A percentile compares a stretch with the other conserved stretches of the same genome.
Conservation (phyloP, 2,329 filamentous ascomycete species). For the Beauveria brongniartii region DNA sequence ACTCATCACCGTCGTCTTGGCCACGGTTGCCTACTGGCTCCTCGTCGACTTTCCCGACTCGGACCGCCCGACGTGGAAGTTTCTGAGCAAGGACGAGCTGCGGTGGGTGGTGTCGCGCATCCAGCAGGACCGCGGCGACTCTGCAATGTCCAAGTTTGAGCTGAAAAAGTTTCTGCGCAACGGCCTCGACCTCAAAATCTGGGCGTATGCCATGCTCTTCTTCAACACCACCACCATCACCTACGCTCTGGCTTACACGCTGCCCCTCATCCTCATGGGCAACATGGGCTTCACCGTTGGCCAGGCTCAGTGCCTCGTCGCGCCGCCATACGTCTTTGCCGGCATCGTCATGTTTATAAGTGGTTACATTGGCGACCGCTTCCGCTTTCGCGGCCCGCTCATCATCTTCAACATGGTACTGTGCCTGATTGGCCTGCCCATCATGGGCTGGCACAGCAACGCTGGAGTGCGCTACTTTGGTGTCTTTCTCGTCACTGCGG, state of each 20-base stretch:
- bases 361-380: slow-evolving; percentile 60
- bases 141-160: slow-evolving; percentile 44
- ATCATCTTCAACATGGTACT: slow-evolving; percentile 58
- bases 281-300: slow-evolving; percentile 58
- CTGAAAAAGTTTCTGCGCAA: slow-evolving; percentile 37
- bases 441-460: slow-evolving; percentile 59
- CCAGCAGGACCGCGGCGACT: slow-evolving; percentile 49
- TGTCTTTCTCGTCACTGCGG: slow-evolving; percentile 67
- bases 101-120: slow-evolving; percentile 47
- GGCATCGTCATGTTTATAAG: slow-evolving; percentile 53
- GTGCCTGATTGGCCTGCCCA: slow-evolving; percentile 59
- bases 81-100: slow-evolving; percentile 43
- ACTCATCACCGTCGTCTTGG: slow-evolving; percentile 45
- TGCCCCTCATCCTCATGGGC: slow-evolving; percentile 62
- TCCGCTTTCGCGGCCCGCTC: slow-evolving; percentile 56
- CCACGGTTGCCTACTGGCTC: slow-evolving; percentile 43
- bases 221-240: slow-evolving; percentile 62
- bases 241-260: slow-evolving; percentile 71
- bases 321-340: slow-evolving; percentile 60
- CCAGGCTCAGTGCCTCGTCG: slow-evolving; percentile 60
- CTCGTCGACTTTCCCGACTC: slow-evolving; percentile 59
- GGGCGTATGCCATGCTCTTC: slow-evolving; percentile 53
- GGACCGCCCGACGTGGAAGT: slow-evolving; percentile 40
- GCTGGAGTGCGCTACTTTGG: slow-evolving; percentile 60
- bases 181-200: slow-evolving; percentile 48